Evolutionary conservation across 345 rosid genomes (phyloP).

Genomic region (Rhizophora mangle): DNA sequence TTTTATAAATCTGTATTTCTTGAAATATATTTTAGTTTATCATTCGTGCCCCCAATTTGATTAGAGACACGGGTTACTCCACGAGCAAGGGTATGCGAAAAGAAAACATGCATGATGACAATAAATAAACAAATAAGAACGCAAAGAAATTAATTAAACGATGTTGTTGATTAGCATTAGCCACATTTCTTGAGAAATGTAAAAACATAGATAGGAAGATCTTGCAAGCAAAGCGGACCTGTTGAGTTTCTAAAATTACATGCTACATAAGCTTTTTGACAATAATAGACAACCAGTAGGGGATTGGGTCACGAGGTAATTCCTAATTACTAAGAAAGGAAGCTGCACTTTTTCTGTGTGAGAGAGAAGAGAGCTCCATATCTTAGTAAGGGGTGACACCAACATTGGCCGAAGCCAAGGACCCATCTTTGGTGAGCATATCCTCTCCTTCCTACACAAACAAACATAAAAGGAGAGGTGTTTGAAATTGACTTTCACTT

Average conservation of each 20-base stretch:
- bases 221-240: neutral
- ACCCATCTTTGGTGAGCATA: slow-evolving; percentile 21
- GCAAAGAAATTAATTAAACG: neutral
- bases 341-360: neutral
- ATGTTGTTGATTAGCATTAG: neutral
- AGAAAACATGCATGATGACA: neutral
- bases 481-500: too few relatives aligned
- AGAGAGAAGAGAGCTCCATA: neutral
- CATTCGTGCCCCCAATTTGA: too few relatives aligned
- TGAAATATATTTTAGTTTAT: too few relatives aligned
- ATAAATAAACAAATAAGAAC: neutral
- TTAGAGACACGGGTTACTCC: too few relatives aligned
- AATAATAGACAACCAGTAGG: neutral
- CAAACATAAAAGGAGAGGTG: neutral
- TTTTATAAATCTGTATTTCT: too few relatives aligned
- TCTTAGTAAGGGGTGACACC: slow-evolving; percentile 17
- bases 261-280: neutral
- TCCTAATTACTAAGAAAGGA: neutral
- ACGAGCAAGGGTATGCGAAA: too few relatives aligned
- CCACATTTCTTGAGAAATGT: neutral
- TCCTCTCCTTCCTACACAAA: slow-evolving; percentile 24
- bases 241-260: neutral
- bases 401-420: slow-evolving; percentile 17
- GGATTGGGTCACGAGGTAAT: neutral
- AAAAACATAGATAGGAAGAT: neutral